Conservation (phyloP, 2,329 filamentous ascomycete species). For the Coniochaeta sp. region DNA sequence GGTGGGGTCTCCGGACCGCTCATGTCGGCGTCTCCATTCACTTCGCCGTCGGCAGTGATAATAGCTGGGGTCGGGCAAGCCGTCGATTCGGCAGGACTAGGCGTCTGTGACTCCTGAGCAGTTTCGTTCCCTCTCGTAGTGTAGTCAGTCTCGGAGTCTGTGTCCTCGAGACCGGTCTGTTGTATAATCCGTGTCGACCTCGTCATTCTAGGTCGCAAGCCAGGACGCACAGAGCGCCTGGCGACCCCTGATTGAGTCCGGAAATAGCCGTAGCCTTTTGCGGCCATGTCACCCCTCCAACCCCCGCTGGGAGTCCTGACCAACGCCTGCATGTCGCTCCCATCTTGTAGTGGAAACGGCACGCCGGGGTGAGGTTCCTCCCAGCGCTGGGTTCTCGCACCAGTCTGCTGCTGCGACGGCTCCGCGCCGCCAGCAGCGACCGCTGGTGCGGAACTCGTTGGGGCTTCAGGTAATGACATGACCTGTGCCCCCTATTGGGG, state of each 20-base stretch:
- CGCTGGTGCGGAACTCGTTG: slow-evolving; percentile 10
- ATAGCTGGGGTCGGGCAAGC: neutral
- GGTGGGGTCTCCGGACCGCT: slow-evolving; percentile 14
- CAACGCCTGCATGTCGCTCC: slow-evolving; percentile 12
- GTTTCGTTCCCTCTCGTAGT: neutral
- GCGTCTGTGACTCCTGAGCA: neutral
- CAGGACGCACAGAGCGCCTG: neutral
- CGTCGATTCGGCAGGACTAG: neutral
- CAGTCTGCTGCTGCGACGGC: slow-evolving; percentile 16
- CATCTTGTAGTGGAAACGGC: slow-evolving; percentile 20
- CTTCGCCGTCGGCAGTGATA: neutral
- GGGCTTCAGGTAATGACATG: slow-evolving; percentile 40
- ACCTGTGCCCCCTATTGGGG: slow-evolving; percentile 53
- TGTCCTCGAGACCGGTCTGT: neutral
- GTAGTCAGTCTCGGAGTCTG: neutral
- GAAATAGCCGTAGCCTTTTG: slow-evolving; percentile 30
- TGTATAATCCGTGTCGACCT: slow-evolving; percentile 1
- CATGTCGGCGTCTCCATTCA: slow-evolving; percentile 13
- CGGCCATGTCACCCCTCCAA: slow-evolving; percentile 39
- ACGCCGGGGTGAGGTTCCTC: slow-evolving; percentile 41
- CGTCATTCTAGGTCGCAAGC: slow-evolving; percentile 3
- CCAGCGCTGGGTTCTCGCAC: slow-evolving; percentile 19
- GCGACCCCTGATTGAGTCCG: slow-evolving; percentile 9
- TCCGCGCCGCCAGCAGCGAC: slow-evolving; percentile 8
- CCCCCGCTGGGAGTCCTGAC: slow-evolving; percentile 7